phyloP scores from a whole-genome alignment of 2,329 filamentous ascomycete genomes.

The Botryosphaeria dothidea region DNA sequence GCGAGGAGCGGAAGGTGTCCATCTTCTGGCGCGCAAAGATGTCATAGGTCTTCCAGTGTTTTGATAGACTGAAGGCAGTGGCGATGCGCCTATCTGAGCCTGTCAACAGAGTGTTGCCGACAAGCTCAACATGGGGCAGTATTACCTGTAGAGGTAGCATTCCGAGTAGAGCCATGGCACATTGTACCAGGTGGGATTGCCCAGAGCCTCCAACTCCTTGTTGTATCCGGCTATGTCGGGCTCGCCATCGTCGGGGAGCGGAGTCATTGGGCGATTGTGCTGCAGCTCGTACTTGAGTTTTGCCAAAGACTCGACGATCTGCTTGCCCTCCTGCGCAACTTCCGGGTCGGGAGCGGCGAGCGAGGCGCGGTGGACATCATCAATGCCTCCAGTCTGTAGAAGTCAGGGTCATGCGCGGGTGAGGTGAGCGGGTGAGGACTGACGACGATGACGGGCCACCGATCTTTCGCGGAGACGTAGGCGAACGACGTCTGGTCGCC shows the following conservation, averaged over 20 bases:
- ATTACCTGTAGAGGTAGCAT: slow-evolving; percentile 85
- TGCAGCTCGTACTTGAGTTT: slow-evolving; percentile 92
- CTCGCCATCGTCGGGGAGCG: slow-evolving; percentile 74
- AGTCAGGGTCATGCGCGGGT: neutral
- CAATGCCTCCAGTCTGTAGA: slow-evolving; percentile 80
- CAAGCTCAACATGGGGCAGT: neutral
- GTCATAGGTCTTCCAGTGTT: slow-evolving; percentile 87
- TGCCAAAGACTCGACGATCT: slow-evolving; percentile 75
- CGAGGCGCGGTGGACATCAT: slow-evolving; percentile 84
- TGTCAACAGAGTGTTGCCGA: neutral
- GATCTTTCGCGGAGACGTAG: slow-evolving; percentile 76
- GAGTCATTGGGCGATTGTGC: slow-evolving; percentile 77
- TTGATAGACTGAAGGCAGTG: slow-evolving; percentile 73
- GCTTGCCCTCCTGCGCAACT: slow-evolving; percentile 78
- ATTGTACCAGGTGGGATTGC: slow-evolving; percentile 76
- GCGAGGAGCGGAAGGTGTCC: slow-evolving; percentile 87
- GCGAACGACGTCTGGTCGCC: slow-evolving; percentile 85
- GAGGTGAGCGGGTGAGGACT: slow-evolving; percentile 30
- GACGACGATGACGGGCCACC: slow-evolving; percentile 94
- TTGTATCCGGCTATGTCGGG: slow-evolving; percentile 82
- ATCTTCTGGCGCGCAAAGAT: slow-evolving; percentile 89
- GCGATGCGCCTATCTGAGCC: slow-evolving; percentile 67
- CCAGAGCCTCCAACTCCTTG: slow-evolving; percentile 74
- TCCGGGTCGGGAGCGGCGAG: slow-evolving; percentile 60
- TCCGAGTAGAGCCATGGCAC: slow-evolving; percentile 88